A percentile compares a stretch with the other conserved stretches of the same genome.
Evolutionary conservation across 2,329 filamentous ascomycete species (phyloP).

Genomic region (Pleoardoris graminearum): DNA sequence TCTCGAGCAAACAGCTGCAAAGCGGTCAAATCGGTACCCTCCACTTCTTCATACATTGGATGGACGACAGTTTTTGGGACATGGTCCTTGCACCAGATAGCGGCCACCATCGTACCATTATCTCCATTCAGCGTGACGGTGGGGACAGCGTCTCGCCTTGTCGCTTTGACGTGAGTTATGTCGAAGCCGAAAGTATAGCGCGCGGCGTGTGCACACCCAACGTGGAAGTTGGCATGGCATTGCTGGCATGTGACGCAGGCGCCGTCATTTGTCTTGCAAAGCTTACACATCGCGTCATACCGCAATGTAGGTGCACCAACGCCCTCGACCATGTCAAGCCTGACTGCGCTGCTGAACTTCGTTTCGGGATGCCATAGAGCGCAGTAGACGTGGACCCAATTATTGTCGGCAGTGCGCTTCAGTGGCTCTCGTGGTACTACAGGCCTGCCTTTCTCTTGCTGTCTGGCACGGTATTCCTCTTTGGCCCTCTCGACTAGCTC

Average conservation of each 20-base stretch:
- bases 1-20: constrained; percentile 84
- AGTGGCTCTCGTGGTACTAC: constrained; percentile 83
- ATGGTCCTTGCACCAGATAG: constrained; percentile 91
- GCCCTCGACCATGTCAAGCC: constrained; percentile 84
- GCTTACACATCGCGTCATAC: constrained; percentile 79
- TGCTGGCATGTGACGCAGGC: constrained; percentile 83
- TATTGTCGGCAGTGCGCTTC: constrained; percentile 93
- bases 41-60: constrained; percentile 74
- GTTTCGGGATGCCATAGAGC: constrained; percentile 91
- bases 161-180: constrained; percentile 85
- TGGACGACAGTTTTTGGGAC: constrained; percentile 71
- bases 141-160: constrained; percentile 76
- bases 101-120: constrained; percentile 79
- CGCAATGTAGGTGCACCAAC: constrained; percentile 74
- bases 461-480: constrained; percentile 79
- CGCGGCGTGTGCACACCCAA: constrained; percentile 84
- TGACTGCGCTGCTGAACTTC: constrained; percentile 83
- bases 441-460: constrained; percentile 82
- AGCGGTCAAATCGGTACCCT: constrained; percentile 73
- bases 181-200: constrained; percentile 89
- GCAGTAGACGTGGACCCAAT: constrained; percentile 96
- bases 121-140: constrained; percentile 82
- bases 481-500: constrained; percentile 79
- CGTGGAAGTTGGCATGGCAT: constrained; percentile 74
- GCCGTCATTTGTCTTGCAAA: constrained; percentile 75